A percentile compares a stretch with the other conserved stretches of the same genome.
Conservation (phyloP, 108 stramenopile species). For the Aurantiochytrium sp. region DNA sequence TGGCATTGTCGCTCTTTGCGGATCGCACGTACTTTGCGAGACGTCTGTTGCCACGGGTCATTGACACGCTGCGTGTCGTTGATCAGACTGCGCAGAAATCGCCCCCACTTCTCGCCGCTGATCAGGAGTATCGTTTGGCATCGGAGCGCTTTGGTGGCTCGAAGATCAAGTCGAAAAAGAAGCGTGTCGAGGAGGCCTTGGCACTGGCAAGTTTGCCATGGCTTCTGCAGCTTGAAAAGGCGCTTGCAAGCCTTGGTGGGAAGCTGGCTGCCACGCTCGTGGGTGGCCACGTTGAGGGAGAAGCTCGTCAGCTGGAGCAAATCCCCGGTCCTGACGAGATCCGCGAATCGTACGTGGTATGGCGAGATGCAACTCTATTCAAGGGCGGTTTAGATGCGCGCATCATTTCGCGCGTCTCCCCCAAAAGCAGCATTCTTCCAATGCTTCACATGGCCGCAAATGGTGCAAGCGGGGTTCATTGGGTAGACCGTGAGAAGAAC, state of each 20-base stretch:
- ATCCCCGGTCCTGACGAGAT: slow-evolving; percentile 6
- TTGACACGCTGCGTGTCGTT: slow-evolving; percentile 16
- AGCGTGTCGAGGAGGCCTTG: neutral
- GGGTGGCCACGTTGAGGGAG: slow-evolving; percentile 17
- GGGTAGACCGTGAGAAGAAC: neutral
- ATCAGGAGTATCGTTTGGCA: slow-evolving; percentile 18
- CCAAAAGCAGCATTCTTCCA: neutral
- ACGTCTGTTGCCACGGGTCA: slow-evolving; percentile 24
- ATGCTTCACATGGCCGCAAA: neutral
- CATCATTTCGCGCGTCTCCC: neutral
- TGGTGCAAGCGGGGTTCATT: neutral
- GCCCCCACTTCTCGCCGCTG: slow-evolving; percentile 9
- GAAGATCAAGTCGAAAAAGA: neutral
- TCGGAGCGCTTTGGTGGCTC: neutral
- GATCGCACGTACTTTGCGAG: slow-evolving; percentile 22
- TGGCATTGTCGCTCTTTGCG: slow-evolving; percentile 29
- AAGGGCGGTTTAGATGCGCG: slow-evolving; percentile 25
- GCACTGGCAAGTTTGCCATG: slow-evolving; percentile 17
- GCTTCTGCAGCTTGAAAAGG: slow-evolving; percentile 31
- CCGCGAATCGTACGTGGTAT: slow-evolving; percentile 22
- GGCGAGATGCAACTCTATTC: slow-evolving; percentile 28
- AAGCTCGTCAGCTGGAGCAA: slow-evolving; percentile 8
- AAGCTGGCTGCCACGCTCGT: slow-evolving; percentile 26
- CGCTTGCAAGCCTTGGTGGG: slow-evolving; percentile 28
- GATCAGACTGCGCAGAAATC: slow-evolving; percentile 16